Evolutionary conservation across 176 grass and related monocot genomes (phyloP).

Genomic region (Echinochloa phyllopogon): DNA sequence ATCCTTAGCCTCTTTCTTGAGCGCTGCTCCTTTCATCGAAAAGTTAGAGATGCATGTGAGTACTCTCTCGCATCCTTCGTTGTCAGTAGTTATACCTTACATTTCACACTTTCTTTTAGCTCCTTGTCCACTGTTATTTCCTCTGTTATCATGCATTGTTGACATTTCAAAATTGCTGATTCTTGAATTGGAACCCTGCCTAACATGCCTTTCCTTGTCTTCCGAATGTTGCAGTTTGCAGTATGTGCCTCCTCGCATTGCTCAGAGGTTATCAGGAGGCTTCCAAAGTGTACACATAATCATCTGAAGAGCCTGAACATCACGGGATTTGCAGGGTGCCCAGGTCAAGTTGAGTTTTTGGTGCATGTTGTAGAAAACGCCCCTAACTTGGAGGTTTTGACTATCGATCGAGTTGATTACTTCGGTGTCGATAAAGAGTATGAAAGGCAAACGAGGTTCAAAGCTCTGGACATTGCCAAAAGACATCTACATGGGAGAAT

Average conservation of each 20-base stretch:
- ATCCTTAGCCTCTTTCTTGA: background rate
- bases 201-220: background rate
- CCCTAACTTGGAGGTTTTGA: background rate
- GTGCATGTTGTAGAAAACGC: constrained; percentile 29
- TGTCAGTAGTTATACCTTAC: background rate
- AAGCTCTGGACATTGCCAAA: background rate
- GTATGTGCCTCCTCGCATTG: background rate
- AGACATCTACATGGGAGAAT: background rate
- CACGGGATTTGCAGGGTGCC: constrained; percentile 22
- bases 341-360: constrained; percentile 21
- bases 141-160: background rate
- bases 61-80: background rate
- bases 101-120: background rate
- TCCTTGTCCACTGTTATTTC: background rate
- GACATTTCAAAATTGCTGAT: background rate
- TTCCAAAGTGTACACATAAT: constrained; percentile 16
- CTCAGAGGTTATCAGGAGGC: constrained; percentile 16
- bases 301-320: constrained; percentile 11
- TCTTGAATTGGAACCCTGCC: background rate
- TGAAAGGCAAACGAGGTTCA: background rate
- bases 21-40: constrained; percentile 27
- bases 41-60: constrained; percentile 21
- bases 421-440: background rate
- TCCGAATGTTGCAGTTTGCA: constrained; percentile 17
- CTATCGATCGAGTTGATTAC: background rate